A percentile compares a stretch with the other conserved stretches of the same genome.
phyloP scores from a whole-genome alignment of 176 grass and related monocot genomes.

The Oryza meyeriana region DNA sequence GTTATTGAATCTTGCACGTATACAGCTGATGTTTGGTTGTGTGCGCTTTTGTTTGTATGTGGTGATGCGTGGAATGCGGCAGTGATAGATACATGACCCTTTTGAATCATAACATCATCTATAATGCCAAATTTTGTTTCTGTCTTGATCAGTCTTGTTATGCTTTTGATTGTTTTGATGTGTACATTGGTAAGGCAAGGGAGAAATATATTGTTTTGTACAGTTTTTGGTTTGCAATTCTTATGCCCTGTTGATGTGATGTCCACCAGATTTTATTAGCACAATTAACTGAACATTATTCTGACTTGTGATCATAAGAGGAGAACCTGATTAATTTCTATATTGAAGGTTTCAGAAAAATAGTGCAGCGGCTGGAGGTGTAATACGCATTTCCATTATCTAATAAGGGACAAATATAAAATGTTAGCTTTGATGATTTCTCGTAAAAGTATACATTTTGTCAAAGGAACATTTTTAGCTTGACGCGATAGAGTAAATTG shows the following conservation, averaged over 20 bases:
- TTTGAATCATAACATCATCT: not conserved
- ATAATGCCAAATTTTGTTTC: not conserved
- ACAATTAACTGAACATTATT: not conserved
- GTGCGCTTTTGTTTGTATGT: no score
- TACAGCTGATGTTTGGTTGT: not conserved
- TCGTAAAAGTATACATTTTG: not conserved
- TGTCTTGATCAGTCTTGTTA: not conserved
- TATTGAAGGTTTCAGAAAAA: not conserved
- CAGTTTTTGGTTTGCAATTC: not conserved
- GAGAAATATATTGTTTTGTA: not conserved
- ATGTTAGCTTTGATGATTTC: not conserved
- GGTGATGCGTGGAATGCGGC: no score
- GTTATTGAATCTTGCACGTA: not conserved
- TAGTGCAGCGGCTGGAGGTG: no score
- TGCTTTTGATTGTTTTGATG: slow-evolving; percentile 2
- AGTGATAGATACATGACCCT: not conserved
- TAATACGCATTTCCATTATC: no score
- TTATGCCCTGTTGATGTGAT: not conserved
- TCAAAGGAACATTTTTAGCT: not conserved
- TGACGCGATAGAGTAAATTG: not conserved
- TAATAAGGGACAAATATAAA: no score
- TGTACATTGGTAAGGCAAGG: not conserved
- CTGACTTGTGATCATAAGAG: not conserved
- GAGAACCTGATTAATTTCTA: not conserved
- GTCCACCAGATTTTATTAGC: not conserved